Evolutionary conservation across 163 green algal species (phyloP).

Genomic region (Picocystis sp.): DNA sequence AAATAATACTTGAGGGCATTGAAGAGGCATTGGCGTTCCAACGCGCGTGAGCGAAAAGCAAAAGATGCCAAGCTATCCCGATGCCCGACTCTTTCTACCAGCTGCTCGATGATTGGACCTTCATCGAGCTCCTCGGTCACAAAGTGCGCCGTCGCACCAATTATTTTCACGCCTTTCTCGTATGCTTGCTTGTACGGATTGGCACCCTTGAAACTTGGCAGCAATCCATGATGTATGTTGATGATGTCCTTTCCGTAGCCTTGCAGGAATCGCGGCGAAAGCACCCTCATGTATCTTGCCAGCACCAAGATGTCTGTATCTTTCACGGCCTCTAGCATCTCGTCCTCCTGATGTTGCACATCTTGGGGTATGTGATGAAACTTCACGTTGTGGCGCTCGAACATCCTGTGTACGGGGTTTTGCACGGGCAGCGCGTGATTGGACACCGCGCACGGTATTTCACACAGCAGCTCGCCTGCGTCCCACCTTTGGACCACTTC

Average conservation of each 20-base stretch:
- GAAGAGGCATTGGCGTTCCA: no score
- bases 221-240: conserved; percentile 73
- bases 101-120: conserved; percentile 57
- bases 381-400: neutral
- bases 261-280: conserved; percentile 42
- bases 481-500: conserved; percentile 4
- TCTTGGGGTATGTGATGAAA: conserved; percentile 3
- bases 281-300: conserved; percentile 52
- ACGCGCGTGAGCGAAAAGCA: no score
- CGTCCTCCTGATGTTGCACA: conserved; percentile 31
- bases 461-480: conserved; percentile 1
- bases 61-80: conserved; percentile 36
- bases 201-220: conserved; percentile 48
- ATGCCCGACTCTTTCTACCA: conserved; percentile 49
- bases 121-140: conserved; percentile 47
- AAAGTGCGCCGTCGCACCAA: conserved; percentile 63
- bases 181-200: conserved; percentile 52
- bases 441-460: conserved; percentile 4
- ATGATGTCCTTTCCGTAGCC: conserved; percentile 48
- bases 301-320: conserved; percentile 52
- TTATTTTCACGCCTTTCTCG: conserved; percentile 67
- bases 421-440: no score
- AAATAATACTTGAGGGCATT: no score
- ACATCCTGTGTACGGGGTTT: neutral
- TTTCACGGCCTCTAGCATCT: conserved; percentile 38